A percentile compares a stretch with the other conserved stretches of the same genome.
phyloP scores from a whole-genome alignment of 2,329 filamentous ascomycete species.

The Venturiaceae sp. region DNA sequence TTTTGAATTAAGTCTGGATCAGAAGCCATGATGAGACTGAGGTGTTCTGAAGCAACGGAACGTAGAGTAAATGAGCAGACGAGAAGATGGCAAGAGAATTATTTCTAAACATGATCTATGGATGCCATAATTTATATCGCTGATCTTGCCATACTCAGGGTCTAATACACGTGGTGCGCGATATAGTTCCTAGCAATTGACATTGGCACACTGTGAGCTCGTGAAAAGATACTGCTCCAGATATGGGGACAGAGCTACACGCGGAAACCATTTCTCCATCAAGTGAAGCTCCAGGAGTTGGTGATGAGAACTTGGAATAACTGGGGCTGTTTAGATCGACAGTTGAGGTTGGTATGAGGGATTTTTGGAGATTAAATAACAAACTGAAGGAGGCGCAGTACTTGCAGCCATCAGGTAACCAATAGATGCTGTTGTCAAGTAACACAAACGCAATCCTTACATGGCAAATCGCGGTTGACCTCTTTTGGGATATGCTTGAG shows the following conservation, averaged over 20 bases:
- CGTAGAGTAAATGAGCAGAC: neutral
- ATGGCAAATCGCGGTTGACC: neutral
- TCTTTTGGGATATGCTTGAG: neutral
- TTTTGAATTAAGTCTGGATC: slow-evolving; percentile 4
- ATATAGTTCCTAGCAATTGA: neutral
- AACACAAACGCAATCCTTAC: neutral
- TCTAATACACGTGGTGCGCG: neutral
- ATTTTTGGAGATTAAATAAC: neutral
- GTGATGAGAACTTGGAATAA: neutral
- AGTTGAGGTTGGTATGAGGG: neutral
- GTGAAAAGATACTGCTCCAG: neutral
- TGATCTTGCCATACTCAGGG: neutral
- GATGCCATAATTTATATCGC: neutral
- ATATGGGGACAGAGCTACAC: neutral
- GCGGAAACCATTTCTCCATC: neutral
- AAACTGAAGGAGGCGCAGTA: neutral
- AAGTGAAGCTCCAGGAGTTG: neutral
- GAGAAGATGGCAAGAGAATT: neutral
- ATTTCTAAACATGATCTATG: neutral
- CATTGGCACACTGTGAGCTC: neutral
- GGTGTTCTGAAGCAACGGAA: neutral
- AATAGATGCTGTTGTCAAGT: neutral
- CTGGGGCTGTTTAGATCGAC: neutral
- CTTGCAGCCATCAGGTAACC: neutral
- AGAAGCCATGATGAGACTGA: neutral